These are phyloP conservation scores for Sporobolomyces roseus DNA, from an alignment of 768 basidiomycete genomes.

Conservation along the genomic window DNA sequence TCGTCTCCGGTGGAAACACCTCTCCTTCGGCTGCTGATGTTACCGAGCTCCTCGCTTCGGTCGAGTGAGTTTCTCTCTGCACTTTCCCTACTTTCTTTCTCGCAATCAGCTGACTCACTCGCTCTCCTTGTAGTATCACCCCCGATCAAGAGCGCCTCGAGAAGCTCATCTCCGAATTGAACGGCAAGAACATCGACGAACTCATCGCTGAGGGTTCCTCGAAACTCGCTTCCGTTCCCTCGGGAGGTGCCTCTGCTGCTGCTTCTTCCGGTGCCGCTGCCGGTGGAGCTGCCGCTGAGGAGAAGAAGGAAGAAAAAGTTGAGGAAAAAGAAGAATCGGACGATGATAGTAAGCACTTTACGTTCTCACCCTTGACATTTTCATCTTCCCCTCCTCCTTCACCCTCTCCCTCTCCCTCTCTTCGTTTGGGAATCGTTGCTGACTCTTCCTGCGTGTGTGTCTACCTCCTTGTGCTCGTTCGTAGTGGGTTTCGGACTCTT, in stretches of 20 bases:
- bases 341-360: constrained; percentile 40
- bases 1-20: constrained; percentile 87
- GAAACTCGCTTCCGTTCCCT: constrained; percentile 96
- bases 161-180: constrained; percentile 80
- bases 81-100: background rate
- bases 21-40: constrained; percentile 80
- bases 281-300: constrained; percentile 64
- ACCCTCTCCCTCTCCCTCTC: background rate
- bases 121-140: constrained; percentile 62
- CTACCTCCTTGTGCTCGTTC: too few relatives aligned
- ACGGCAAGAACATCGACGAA: constrained; percentile 83
- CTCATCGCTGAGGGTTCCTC: constrained; percentile 86
- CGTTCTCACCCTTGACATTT: too few relatives aligned
- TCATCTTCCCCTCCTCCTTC: too few relatives aligned
- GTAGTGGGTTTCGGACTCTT: constrained; percentile 47
- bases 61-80: constrained; percentile 52
- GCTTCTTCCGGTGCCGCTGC: constrained; percentile 57
- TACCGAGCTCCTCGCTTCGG: constrained; percentile 76
- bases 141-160: constrained; percentile 74
- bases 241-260: constrained; percentile 64
- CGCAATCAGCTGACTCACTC: background rate
- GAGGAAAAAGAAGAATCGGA: constrained; percentile 43
- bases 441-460: background rate
- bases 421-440: background rate
- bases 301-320: constrained; percentile 72